These are phyloP conservation scores for Macrocybe gigantea DNA, from an alignment of 768 basidiomycete genomes.

Conservation along the genomic window DNA sequence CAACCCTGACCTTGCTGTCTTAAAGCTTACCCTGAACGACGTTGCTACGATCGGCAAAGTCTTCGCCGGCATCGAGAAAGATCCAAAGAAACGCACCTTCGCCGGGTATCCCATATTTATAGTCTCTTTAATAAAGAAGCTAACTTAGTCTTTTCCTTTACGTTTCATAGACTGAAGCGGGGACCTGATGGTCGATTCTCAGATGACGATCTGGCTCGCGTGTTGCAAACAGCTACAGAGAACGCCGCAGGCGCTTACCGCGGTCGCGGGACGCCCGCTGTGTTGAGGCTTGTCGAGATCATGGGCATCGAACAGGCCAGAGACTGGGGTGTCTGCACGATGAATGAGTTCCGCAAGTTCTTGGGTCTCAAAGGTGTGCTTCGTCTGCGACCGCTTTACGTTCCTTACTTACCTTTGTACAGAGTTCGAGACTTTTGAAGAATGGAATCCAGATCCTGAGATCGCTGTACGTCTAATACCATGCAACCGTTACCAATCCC, in stretches of 20 bases:
- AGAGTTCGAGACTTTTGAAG: conserved; percentile 42
- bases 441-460: conserved; percentile 47
- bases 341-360: conserved; percentile 52
- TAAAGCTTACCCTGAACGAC: conserved; percentile 20
- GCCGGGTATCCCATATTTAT: conserved; percentile 13
- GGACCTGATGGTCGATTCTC: conserved; percentile 41
- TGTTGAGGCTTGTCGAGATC: conserved; percentile 47
- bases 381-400: neutral
- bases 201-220: conserved; percentile 44
- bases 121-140: too few species aligned
- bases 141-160: too few species aligned
- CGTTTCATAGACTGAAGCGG: conserved; percentile 40
- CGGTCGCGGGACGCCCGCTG: conserved; percentile 40
- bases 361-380: conserved; percentile 37
- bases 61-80: conserved; percentile 10
- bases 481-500: neutral
- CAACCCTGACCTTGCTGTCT: too few species aligned
- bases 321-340: conserved; percentile 48
- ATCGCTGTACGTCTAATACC: conserved; percentile 28
- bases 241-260: conserved; percentile 40
- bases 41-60: conserved; percentile 12
- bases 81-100: conserved; percentile 38
- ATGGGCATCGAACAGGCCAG: conserved; percentile 51
- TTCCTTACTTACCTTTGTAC: neutral
- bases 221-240: conserved; percentile 41